These are phyloP conservation scores for Termitomyces sp. DNA, from an alignment of 768 basidiomycete genomes.

Conservation along the genomic window DNA sequence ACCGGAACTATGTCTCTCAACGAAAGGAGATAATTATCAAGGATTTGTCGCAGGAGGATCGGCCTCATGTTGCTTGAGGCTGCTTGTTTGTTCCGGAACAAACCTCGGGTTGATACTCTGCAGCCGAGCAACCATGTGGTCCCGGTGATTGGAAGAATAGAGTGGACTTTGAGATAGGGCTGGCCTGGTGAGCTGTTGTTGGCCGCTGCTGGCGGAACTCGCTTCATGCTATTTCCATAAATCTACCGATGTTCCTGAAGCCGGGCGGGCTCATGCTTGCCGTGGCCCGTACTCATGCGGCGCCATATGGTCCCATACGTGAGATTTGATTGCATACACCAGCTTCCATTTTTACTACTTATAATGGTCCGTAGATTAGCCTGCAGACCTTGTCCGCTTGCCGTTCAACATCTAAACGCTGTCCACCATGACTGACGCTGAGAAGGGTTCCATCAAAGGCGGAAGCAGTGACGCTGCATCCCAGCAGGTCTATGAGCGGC, in stretches of 20 bases:
- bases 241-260: constrained; percentile 1
- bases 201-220: neutral
- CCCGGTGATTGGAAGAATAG: constrained; percentile 3
- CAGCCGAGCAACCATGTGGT: constrained; percentile 12
- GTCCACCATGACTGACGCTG: constrained; percentile 20
- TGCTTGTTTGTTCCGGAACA: neutral
- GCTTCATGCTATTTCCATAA: too few species aligned
- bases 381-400: constrained; percentile 10
- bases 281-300: constrained; percentile 1
- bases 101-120: constrained; percentile 4
- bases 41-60: neutral
- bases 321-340: constrained; percentile 16
- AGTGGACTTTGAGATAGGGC: neutral
- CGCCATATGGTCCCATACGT: constrained; percentile 19
- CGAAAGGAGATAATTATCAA: neutral
- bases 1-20: constrained; percentile 1
- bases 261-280: constrained; percentile 9
- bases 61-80: neutral
- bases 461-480: constrained; percentile 17
- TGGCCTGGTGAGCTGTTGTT: too few species aligned
- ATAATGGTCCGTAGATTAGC: constrained; percentile 11
- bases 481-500: constrained; percentile 21
- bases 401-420: constrained; percentile 10
- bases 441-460: constrained; percentile 17
- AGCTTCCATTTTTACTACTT: constrained; percentile 20